A percentile compares a stretch with the other conserved stretches of the same genome.
Evolutionary conservation across 2,329 filamentous ascomycete species (phyloP).

Genomic region (Pseudogymnoascus sp.): DNA sequence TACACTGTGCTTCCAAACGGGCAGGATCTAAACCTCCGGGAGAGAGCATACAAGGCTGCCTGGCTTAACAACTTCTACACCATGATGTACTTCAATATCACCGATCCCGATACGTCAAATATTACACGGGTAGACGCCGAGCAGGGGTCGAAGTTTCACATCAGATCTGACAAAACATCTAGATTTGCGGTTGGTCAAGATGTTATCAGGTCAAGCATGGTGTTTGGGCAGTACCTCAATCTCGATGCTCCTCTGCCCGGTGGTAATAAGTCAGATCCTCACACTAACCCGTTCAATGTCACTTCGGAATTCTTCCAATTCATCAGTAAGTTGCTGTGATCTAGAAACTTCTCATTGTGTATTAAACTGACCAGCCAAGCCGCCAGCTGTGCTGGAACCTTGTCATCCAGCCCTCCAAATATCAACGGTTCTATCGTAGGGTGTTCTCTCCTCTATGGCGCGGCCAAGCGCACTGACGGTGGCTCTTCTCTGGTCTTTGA

Average conservation of each 20-base stretch:
- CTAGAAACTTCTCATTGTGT: not conserved
- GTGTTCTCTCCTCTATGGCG: constrained; percentile 36
- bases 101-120: constrained; percentile 20
- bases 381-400: constrained; percentile 28
- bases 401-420: constrained; percentile 30
- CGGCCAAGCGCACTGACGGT: constrained; percentile 31
- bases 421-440: constrained; percentile 35
- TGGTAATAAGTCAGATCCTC: constrained; percentile 10
- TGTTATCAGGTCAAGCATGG: not conserved
- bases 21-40: constrained; percentile 28
- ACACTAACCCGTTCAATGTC: constrained; percentile 30
- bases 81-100: constrained; percentile 36
- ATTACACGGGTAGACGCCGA: constrained; percentile 6
- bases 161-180: constrained; percentile 12
- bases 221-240: not conserved
- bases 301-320: constrained; percentile 22
- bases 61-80: constrained; percentile 35
- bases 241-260: not conserved
- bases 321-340: constrained; percentile 16
- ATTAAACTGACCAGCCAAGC: constrained; percentile 13
- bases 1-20: constrained; percentile 29
- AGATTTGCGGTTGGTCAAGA: not conserved
- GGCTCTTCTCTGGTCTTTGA: constrained; percentile 32
- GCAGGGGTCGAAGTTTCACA: constrained; percentile 30
- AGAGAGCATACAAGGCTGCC: constrained; percentile 37